Evolutionary conservation across 1,284 basidiomycete genomes (phyloP), one percentile per base, ranked within the genome.

Genomic region (Phenoliferia sp.): DNA sequence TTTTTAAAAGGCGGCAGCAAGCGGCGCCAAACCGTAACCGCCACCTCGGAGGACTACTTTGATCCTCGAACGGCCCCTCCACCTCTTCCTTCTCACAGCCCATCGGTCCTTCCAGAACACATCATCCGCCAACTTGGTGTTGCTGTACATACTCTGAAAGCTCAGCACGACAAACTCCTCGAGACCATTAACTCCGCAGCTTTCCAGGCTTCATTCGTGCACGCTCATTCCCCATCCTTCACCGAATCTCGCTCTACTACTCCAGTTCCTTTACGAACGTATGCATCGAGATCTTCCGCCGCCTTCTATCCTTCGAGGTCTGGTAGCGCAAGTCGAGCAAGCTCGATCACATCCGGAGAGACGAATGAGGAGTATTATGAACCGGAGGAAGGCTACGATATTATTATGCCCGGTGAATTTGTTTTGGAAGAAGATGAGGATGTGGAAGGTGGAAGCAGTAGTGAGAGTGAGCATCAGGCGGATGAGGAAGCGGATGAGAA

Each of bases 381-480:
- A 22, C 48, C 48, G 22, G 48, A 52, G 7, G 48, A 22, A n/a
- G n/a, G n/a, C n/a, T n/a, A n/a, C 39, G 39, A 44, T 12, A 12
- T 44, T 33, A 55, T 31, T 9, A 31, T 63, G 16, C 69, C 64
- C 17, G 72, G 74, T 39, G 72, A 73, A 35, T 72, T 73, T 32
- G 69, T 76, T 4, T 68, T 75, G 10, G 68, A 71, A 26, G 55
- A 59, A 17, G 63, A 64, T 57, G 62, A 62, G 9, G 61, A 62
- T 36, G 26, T 74, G 12, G 67, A 61, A n/a, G 56, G 75, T 57
- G 59, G 52, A 17, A 54, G 54, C 3, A 31, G 54, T 7, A 56
- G 10, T 31, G 54, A 31, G 9, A 26, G 55, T 73, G 56, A 55
- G 29, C n/a, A 36, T 19, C 34, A 59, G 17, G 57, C 35, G 22